These are phyloP conservation scores for Iris pallida DNA, from an alignment of 116 monocot genomes.

Conservation along the genomic window DNA sequence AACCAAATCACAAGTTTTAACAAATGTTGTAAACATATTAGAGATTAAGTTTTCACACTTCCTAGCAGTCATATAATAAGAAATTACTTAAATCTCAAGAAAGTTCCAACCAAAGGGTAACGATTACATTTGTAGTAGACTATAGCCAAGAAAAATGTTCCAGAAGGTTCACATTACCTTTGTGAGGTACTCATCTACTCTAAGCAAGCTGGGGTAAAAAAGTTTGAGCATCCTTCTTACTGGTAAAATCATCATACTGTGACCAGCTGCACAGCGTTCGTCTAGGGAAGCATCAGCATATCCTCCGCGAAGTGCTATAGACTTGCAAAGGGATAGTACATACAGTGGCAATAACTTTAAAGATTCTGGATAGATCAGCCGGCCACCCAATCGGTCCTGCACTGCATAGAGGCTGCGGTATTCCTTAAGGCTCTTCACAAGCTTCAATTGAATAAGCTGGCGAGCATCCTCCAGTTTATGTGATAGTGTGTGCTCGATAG, in stretches of 20 bases:
- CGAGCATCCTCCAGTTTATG: slow-evolving; percentile 90
- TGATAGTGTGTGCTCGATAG: slow-evolving; percentile 75
- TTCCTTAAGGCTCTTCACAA: slow-evolving; percentile 89
- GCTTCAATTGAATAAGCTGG: slow-evolving; percentile 68
- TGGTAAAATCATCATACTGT: slow-evolving; percentile 86
- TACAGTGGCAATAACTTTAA: slow-evolving; percentile 76
- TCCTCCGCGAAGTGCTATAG: slow-evolving; percentile 84
- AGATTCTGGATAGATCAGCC: slow-evolving; percentile 89
- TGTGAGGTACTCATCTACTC: slow-evolving; percentile 62
- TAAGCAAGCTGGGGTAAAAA: slow-evolving; percentile 76
- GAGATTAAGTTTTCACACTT: no score
- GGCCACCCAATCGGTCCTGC: slow-evolving; percentile 80
- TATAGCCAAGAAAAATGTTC: neutral
- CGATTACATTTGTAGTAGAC: neutral
- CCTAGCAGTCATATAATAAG: no score
- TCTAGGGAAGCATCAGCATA: slow-evolving; percentile 79
- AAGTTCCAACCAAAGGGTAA: neutral
- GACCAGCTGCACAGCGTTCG: slow-evolving; percentile 88
- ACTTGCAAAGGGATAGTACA: slow-evolving; percentile 72
- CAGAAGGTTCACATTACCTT: slow-evolving; percentile 38
- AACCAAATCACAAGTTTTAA: no score
- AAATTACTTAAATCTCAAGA: neutral
- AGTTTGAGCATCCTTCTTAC: slow-evolving; percentile 50
- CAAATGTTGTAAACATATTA: no score
- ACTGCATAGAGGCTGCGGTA: slow-evolving; percentile 84